Evolutionary conservation across 306 rosid species (phyloP), one percentile per base, ranked within the genome.

Genomic region (Vigna nakashimae): DNA sequence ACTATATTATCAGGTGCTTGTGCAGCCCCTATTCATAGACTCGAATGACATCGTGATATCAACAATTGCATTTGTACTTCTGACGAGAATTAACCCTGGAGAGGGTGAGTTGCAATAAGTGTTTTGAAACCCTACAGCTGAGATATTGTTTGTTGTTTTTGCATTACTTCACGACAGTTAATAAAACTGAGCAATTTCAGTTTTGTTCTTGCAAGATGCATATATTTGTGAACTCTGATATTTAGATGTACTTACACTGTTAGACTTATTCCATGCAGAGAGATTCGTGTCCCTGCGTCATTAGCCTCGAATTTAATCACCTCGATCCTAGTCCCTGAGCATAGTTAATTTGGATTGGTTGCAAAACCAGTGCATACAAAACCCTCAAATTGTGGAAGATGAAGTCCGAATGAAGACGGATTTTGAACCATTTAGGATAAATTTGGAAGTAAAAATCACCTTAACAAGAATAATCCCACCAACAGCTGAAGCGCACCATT

Each of bases 1-100:
- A 70, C 43, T 79, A 50, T 75, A 30, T 51, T 22, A 65, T 53
- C 60, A 42, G 51, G 73, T 75, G 73, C 30, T 71, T 46, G 79
- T 74, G 65, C 20, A 2, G 56, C 78, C 38, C 45, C 14, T 16
- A 70, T 13, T 42, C 75, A 63, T 69, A 0, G 57, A 40, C 20
- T 72, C 76, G 62, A 64, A 45, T 75, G 77, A 52, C 26, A 66
- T 50, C 9, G 46, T 48, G 49, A 32, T 70, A 59, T 76, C 82
- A 50, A 12, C 20, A 32, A n/a, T 38, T 71, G 46, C 71, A 69
- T 40, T 80, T 58, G 73, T 80, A 20, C 5, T 71, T 71, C 45
- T 40, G 2, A 65, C 26, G 70, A 63, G 71, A 56, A 80, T 62
- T 58, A 8, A 40, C 57, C 43, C 60, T 26, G 40, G 57, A 52